Evolutionary conservation across 257 asterid species (phyloP).

Genomic region (Plantago ovata): DNA sequence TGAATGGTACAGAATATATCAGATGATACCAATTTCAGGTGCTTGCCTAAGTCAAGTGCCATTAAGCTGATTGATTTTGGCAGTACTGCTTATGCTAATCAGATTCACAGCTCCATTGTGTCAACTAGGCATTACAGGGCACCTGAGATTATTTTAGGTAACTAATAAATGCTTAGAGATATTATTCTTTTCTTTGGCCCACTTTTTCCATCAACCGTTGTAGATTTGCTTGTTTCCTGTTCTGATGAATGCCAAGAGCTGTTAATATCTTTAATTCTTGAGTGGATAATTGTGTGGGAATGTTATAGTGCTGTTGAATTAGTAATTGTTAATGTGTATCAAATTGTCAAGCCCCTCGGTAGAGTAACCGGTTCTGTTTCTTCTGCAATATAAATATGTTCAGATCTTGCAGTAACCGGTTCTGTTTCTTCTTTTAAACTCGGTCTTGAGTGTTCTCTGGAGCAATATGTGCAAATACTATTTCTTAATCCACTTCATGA

Average conservation of each 20-base stretch:
- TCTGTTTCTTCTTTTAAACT: too few species aligned
- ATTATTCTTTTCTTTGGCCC: slow-evolving; percentile 9
- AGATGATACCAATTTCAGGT: slow-evolving; percentile 49
- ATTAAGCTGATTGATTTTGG: slow-evolving; percentile 66
- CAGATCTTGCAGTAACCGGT: too few species aligned
- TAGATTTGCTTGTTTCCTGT: slow-evolving; percentile 16
- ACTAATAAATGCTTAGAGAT: slow-evolving; percentile 27
- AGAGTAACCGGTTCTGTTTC: too few species aligned
- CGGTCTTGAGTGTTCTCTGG: too few species aligned
- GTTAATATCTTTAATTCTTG: slow-evolving; percentile 7
- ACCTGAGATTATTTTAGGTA: slow-evolving; percentile 62
- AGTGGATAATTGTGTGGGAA: slow-evolving; percentile 3
- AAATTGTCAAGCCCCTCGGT: too few species aligned
- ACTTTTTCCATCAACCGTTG: slow-evolving; percentile 4
- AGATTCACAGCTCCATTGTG: slow-evolving; percentile 50
- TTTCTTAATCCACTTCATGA: too few species aligned
- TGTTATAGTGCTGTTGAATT: neutral
- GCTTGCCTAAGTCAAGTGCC: slow-evolving; percentile 63
- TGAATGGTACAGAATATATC: slow-evolving; percentile 52
- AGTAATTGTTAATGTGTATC: slow-evolving; percentile 1
- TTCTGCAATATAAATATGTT: too few species aligned
- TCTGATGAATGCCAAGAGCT: slow-evolving; percentile 9
- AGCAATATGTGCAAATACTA: too few species aligned
- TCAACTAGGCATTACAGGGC: slow-evolving; percentile 66
- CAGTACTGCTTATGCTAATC: slow-evolving; percentile 44